phyloP scores from a whole-genome alignment of 495 filamentous ascomycete species.

The Penicillium manginii region DNA sequence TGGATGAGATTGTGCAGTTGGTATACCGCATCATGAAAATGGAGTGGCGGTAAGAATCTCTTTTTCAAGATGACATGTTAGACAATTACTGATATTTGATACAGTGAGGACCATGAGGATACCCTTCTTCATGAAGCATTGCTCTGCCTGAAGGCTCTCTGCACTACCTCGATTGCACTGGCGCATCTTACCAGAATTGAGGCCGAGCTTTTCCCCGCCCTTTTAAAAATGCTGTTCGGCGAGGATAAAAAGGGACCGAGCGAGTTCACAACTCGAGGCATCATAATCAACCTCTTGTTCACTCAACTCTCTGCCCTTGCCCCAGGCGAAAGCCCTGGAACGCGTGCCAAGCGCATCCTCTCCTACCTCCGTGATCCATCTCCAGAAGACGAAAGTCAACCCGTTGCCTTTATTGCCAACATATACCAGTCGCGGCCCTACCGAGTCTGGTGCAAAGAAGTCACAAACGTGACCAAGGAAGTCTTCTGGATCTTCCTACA shows the following conservation, averaged over 20 bases:
- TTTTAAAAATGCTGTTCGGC: slow-evolving; percentile 90
- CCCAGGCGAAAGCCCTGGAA: slow-evolving; percentile 49
- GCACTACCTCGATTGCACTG: slow-evolving; percentile 84
- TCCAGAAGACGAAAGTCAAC: slow-evolving; percentile 71
- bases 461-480: slow-evolving; percentile 90
- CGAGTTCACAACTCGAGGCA: slow-evolving; percentile 89
- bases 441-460: slow-evolving; percentile 90
- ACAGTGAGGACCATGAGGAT: slow-evolving; percentile 95
- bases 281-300: slow-evolving; percentile 85
- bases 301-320: slow-evolving; percentile 72
- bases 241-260: slow-evolving; percentile 95
- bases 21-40: slow-evolving; percentile 89
- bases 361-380: slow-evolving; percentile 80
- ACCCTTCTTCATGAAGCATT: slow-evolving; percentile 87
- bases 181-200: slow-evolving; percentile 81
- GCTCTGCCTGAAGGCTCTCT: slow-evolving; percentile 91
- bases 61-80: not conserved
- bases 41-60: slow-evolving; percentile 82
- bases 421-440: slow-evolving; percentile 90
- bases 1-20: slow-evolving; percentile 86
- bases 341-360: slow-evolving; percentile 70
- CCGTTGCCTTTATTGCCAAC: slow-evolving; percentile 82
- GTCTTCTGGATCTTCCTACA: slow-evolving; percentile 99
- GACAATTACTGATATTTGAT: slow-evolving; percentile 17
- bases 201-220: slow-evolving; percentile 77